phyloP scores from a whole-genome alignment of 208 protist species.

The Trypanosoma congolense region DNA sequence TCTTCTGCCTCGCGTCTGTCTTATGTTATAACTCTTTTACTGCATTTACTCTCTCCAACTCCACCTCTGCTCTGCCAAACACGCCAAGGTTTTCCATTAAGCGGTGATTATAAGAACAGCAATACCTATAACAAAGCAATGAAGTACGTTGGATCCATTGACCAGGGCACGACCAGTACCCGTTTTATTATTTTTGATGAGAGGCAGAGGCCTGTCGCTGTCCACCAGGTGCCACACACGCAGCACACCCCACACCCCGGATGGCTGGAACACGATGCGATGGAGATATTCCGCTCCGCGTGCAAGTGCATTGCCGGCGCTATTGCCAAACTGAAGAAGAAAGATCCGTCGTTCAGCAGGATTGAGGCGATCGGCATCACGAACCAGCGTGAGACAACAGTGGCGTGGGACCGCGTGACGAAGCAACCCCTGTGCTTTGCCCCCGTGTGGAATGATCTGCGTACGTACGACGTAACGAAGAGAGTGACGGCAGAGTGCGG shows the following conservation, averaged over 20 bases:
- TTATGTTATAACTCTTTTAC: no score
- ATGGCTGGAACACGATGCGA: conserved; percentile 96
- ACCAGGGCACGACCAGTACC: conserved; percentile 94
- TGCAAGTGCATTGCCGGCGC: conserved; percentile 72
- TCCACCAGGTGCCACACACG: conserved; percentile 74
- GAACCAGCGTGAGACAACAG: conserved; percentile 98
- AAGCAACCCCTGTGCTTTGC: conserved; percentile 94
- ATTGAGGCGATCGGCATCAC: conserved; percentile 93
- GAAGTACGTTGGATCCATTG: conserved; percentile 85
- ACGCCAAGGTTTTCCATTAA: no score
- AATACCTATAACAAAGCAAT: conserved; percentile 29
- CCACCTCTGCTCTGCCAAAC: no score
- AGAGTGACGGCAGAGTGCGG: conserved; percentile 34
- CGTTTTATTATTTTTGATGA: conserved; percentile 93
- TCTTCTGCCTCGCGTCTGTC: neutral
- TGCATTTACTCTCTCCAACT: no score
- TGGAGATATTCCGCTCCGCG: conserved; percentile 85
- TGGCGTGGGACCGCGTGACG: conserved; percentile 96
- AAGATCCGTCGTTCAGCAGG: conserved; percentile 36
- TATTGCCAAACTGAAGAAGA: conserved; percentile 35
- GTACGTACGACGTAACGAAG: conserved; percentile 58
- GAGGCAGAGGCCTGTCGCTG: conserved; percentile 43
- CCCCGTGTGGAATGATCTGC: conserved; percentile 91
- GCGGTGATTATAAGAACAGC: no score
- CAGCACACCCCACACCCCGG: conserved; percentile 83